phyloP scores from a whole-genome alignment of 495 filamentous ascomycete species.

The Penicillium simplicissimum region DNA sequence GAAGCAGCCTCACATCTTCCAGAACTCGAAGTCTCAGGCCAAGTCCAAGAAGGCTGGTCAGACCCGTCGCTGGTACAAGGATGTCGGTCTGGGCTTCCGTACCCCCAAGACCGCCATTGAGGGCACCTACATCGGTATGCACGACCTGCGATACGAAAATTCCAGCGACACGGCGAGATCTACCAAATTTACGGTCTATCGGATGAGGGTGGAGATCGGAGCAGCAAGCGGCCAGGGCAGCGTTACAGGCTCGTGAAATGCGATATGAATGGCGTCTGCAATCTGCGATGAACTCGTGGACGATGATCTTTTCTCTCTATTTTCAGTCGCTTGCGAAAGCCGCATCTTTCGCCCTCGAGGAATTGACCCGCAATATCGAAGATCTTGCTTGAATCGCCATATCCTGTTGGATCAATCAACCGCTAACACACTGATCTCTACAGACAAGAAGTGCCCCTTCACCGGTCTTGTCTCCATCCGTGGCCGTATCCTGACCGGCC shows the following conservation, averaged over 20 bases:
- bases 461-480: slow-evolving; percentile 97
- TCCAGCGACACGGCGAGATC: slow-evolving; percentile 18
- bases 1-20: slow-evolving; percentile 99
- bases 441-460: slow-evolving; percentile 99
- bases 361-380: slow-evolving; percentile 15
- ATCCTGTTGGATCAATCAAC: slow-evolving; percentile 2
- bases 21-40: slow-evolving; percentile 83
- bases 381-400: slow-evolving; percentile 16
- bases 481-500: slow-evolving; percentile 98
- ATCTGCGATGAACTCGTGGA: not conserved
- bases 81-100: slow-evolving; percentile 97
- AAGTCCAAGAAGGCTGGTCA: slow-evolving; percentile 85
- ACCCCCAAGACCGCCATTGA: slow-evolving; percentile 98
- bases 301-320: not conserved
- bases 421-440: slow-evolving; percentile 38
- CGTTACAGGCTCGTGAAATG: slow-evolving; percentile 1
- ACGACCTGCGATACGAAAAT: slow-evolving; percentile 36
- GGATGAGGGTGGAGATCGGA: slow-evolving; percentile 27
- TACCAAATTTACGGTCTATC: slow-evolving; percentile 27
- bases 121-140: slow-evolving; percentile 97
- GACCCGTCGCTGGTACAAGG: slow-evolving; percentile 99
- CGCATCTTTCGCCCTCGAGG: slow-evolving; percentile 10
- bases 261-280: not conserved
- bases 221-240: slow-evolving; percentile 8
- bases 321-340: not conserved